Percentiles rank a stretch among this genome's conserved stretches.
phyloP scores from a whole-genome alignment of 495 filamentous ascomycete species.

The Hypoxylon lenormandii region DNA sequence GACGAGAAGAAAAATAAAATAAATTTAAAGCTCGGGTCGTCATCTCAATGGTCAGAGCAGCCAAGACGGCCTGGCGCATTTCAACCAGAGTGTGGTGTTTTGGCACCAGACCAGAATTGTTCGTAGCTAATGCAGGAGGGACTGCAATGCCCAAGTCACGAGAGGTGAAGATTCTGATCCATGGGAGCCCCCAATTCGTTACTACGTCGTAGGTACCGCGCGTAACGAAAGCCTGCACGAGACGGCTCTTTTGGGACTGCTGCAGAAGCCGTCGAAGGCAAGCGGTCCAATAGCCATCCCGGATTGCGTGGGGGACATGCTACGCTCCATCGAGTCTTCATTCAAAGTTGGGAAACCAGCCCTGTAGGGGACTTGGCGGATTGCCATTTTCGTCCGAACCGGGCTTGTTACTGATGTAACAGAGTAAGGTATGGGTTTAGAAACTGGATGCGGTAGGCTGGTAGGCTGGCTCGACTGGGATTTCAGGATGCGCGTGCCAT shows the following conservation, averaged over 20 bases:
- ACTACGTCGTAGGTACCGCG: constrained; percentile 37
- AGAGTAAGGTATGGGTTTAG: constrained; percentile 16
- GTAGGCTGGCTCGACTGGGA: constrained; percentile 1
- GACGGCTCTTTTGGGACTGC: constrained; percentile 40
- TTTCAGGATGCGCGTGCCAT: constrained; percentile 19
- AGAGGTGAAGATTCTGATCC: constrained; percentile 44
- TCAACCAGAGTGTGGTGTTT: constrained; percentile 36
- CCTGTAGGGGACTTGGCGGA: constrained; percentile 39
- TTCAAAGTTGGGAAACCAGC: constrained; percentile 31
- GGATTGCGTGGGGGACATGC: constrained; percentile 43
- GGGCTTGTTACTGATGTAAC: constrained; percentile 41
- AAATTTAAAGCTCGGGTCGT: constrained; percentile 7
- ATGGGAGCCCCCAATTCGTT: constrained; percentile 37
- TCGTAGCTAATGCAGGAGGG: constrained; percentile 41
- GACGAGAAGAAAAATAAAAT: background rate
- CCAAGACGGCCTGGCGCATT: constrained; percentile 46
- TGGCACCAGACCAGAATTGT: constrained; percentile 17
- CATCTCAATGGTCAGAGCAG: constrained; percentile 14
- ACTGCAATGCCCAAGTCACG: constrained; percentile 44
- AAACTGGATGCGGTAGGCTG: too few relatives aligned
- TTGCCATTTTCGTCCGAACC: constrained; percentile 40
- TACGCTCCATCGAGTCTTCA: constrained; percentile 33
- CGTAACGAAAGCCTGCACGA: constrained; percentile 40
- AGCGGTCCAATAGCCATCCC: constrained; percentile 32
- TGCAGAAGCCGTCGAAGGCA: constrained; percentile 32